Percentiles rank a stretch among this genome's conserved stretches.
Conservation (phyloP, 2,329 filamentous ascomycete genomes). For the Fusarium abutilonis region DNA sequence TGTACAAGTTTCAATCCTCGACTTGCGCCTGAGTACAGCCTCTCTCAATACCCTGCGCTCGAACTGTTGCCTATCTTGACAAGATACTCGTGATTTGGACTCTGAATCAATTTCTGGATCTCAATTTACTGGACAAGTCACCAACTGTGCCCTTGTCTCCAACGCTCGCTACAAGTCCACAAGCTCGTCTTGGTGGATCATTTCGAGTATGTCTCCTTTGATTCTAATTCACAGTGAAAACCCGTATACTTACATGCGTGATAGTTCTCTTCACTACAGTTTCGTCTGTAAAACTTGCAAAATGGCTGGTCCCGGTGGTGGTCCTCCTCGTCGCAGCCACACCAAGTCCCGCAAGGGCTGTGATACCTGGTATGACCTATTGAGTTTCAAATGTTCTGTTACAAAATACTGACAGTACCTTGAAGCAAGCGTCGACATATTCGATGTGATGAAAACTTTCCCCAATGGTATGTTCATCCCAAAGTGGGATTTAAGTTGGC, state of each 20-base stretch:
- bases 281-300: conserved; percentile 50
- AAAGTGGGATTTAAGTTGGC: background rate
- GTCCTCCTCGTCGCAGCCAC: conserved; percentile 88
- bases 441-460: conserved; percentile 95
- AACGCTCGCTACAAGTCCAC: conserved; percentile 55
- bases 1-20: conserved; percentile 31
- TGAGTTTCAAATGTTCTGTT: background rate
- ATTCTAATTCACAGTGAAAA: conserved; percentile 1
- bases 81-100: conserved; percentile 26
- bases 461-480: conserved; percentile 79
- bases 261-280: conserved; percentile 45
- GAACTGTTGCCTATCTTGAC: conserved; percentile 26
- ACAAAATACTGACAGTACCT: conserved; percentile 16
- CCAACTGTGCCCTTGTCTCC: conserved; percentile 23
- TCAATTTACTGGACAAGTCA: conserved; percentile 29
- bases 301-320: conserved; percentile 96
- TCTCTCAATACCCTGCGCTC: conserved; percentile 18
- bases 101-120: conserved; percentile 27
- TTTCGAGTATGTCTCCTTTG: conserved; percentile 45
- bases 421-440: conserved; percentile 89
- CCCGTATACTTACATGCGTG: conserved; percentile 23
- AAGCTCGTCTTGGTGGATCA: conserved; percentile 45
- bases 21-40: conserved; percentile 17
- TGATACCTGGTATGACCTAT: conserved; percentile 77
- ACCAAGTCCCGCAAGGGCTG: conserved; percentile 99